Base-by-base conservation (phyloP, 2,329 filamentous ascomycete genomes). In the Fusarium longipes region DNA sequence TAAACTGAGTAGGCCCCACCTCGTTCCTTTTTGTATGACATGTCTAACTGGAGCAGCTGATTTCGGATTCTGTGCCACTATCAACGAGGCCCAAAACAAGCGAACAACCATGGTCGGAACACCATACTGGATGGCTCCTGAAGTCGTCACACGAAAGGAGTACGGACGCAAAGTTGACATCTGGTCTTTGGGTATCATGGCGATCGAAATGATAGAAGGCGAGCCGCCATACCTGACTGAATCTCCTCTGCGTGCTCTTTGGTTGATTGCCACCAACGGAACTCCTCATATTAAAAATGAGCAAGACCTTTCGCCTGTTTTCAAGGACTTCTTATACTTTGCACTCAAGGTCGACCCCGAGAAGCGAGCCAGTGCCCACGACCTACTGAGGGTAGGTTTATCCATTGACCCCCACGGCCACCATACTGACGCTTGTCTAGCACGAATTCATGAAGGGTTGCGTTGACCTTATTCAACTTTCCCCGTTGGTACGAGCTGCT, bases 201-300 rank as follows among this genome's bases (percentile, higher is more conserved):
- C 96, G 9, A 98, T 99, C 74, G 96, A 99, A 80, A 99, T 99
- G 96, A 97, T 99, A 69, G 96, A 98, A 81, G 96, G 95, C 77
- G 96, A 98, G 78, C 96, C 96, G 14, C 96, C 96, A 24, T 99
- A 98, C 77, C 84, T 99, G 60, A 98, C 94, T 36, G 96, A 99
- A 78, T 96, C 93, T 35, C 96, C 96, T 7, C 85, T 99, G 24
- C 89, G 95, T 63, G 96, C 96, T 2, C 85, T 99, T 35, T 99
- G 96, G 85, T 82, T 99, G 72, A 99, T 99, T 77, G 96, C 96
- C 53, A 98, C 96, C 32, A 97, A 97, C 75, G 96, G 96, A 45
- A 98, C 96, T 17, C 96, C 96, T 3, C 86, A 90, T 52, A 97
- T 99, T 81, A 98, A 98, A 81, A 93, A 97, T 67, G 93, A 97